Conservation (phyloP, 352 stramenopile species). For the Pythium diclinum region DNA sequence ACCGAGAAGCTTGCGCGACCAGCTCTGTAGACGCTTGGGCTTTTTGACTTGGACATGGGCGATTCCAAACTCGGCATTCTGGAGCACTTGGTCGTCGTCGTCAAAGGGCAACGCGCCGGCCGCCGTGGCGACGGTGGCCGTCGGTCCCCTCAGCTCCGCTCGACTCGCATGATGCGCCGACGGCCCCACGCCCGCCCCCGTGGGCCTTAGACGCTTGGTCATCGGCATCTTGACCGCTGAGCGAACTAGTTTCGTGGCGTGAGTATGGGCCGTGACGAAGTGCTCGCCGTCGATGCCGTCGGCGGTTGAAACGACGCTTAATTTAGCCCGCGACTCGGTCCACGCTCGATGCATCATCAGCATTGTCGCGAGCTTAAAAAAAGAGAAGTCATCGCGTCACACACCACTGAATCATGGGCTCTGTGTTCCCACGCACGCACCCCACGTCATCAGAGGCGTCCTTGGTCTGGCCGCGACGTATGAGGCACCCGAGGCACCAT, state of each 20-base stretch:
- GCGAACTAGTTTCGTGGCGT: no score
- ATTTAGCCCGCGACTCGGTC: background rate
- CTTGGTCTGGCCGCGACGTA: no score
- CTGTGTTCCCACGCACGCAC: no score
- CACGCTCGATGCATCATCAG: background rate
- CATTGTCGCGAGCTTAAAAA: no score
- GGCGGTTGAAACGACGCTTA: background rate
- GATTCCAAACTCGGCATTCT: slow-evolving; percentile 9
- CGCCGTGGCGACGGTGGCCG: no score
- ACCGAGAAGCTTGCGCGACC: background rate
- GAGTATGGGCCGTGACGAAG: no score
- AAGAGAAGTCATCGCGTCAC: no score
- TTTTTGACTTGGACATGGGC: slow-evolving; percentile 7
- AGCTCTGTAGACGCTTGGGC: background rate
- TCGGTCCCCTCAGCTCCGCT: background rate
- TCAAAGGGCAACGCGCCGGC: background rate
- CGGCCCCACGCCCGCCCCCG: background rate
- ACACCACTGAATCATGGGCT: no score
- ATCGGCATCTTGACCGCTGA: background rate
- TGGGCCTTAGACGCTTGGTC: background rate
- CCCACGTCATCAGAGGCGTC: no score
- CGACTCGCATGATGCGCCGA: no score
- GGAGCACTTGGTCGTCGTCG: slow-evolving; percentile 16
- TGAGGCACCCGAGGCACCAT: no score
- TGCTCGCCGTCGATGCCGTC: background rate